phyloP scores from a whole-genome alignment of 2,329 filamentous ascomycete species.

The Thermomyces lanuginosus region DNA sequence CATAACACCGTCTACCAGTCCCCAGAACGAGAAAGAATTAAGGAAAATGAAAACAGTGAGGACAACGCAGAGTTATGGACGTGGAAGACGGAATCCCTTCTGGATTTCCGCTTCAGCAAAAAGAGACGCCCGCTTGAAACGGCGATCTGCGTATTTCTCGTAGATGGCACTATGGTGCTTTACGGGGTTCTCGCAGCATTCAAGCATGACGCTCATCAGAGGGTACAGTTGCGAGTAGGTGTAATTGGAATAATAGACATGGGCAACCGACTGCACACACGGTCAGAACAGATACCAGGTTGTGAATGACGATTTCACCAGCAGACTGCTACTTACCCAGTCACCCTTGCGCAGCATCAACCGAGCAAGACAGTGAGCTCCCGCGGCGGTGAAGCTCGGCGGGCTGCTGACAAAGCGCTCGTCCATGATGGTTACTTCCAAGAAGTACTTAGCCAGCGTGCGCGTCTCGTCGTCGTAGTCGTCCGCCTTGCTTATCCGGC shows the following conservation, averaged over 20 bases:
- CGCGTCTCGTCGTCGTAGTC: slow-evolving; percentile 93
- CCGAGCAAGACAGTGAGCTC: slow-evolving; percentile 79
- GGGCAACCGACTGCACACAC: slow-evolving; percentile 48
- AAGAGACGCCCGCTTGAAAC: slow-evolving; percentile 68
- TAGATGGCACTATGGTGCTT: slow-evolving; percentile 76
- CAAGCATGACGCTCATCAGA: slow-evolving; percentile 60
- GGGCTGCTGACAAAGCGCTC: slow-evolving; percentile 87
- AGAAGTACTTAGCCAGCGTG: slow-evolving; percentile 91
- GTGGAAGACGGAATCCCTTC: slow-evolving; percentile 40
- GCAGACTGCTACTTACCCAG: slow-evolving; percentile 52
- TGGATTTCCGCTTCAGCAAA: slow-evolving; percentile 63
- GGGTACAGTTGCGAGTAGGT: slow-evolving; percentile 70
- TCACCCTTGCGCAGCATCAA: slow-evolving; percentile 78
- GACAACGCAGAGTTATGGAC: slow-evolving; percentile 4
- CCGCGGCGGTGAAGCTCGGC: slow-evolving; percentile 79
- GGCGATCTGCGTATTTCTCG: slow-evolving; percentile 78
- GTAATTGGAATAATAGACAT: slow-evolving; percentile 88
- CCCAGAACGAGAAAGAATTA: not conserved
- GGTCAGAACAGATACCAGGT: not conserved
- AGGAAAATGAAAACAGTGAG: not conserved
- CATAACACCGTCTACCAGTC: not conserved
- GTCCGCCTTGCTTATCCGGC: slow-evolving; percentile 94
- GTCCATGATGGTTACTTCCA: slow-evolving; percentile 94
- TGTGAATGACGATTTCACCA: not conserved
- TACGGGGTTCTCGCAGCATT: slow-evolving; percentile 68